A percentile compares a stretch with the other conserved stretches of the same genome.
These are phyloP conservation scores for Vigna radiata DNA, from an alignment of 306 rosid species.

Conservation along the genomic window DNA sequence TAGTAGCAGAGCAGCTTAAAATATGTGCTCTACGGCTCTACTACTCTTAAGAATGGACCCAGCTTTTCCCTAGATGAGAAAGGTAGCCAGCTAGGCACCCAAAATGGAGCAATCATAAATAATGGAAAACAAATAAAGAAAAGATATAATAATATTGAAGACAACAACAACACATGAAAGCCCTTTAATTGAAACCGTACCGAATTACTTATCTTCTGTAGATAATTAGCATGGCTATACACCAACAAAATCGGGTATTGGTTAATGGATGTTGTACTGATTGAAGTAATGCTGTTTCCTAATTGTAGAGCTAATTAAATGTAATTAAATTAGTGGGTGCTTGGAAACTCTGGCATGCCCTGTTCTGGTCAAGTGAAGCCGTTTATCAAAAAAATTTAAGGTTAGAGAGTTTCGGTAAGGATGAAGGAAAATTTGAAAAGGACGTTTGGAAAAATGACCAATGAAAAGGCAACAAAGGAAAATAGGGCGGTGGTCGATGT, in stretches of 20 bases:
- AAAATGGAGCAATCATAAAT: constrained; percentile 34
- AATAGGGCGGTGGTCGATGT: constrained; percentile 57
- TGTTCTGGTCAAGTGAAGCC: constrained; percentile 43
- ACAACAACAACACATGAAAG: constrained; percentile 41
- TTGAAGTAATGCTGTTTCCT: background rate
- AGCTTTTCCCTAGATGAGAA: constrained; percentile 19
- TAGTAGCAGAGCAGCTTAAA: constrained; percentile 2
- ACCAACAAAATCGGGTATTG: constrained; percentile 26
- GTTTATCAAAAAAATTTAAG: constrained; percentile 41
- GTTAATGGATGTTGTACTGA: constrained; percentile 12
- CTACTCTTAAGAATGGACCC: constrained; percentile 1
- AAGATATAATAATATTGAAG: constrained; percentile 2
- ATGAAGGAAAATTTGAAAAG: constrained; percentile 24
- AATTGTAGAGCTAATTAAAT: constrained; percentile 19
- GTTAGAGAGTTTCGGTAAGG: constrained; percentile 19
- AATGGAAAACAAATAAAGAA: constrained; percentile 21
- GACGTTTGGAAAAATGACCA: constrained; percentile 38
- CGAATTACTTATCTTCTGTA: background rate
- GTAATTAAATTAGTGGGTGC: constrained; percentile 23
- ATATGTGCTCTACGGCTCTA: constrained; percentile 19
- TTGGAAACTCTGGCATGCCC: background rate
- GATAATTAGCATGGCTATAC: background rate
- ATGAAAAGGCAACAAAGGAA: constrained; percentile 51
- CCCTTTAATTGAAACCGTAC: constrained; percentile 26
- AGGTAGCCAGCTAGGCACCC: constrained; percentile 38